Percentiles rank a stretch among this genome's conserved stretches.
Evolutionary conservation across 2,329 filamentous ascomycete genomes (phyloP).

Genomic region (Penicillium sp.): DNA sequence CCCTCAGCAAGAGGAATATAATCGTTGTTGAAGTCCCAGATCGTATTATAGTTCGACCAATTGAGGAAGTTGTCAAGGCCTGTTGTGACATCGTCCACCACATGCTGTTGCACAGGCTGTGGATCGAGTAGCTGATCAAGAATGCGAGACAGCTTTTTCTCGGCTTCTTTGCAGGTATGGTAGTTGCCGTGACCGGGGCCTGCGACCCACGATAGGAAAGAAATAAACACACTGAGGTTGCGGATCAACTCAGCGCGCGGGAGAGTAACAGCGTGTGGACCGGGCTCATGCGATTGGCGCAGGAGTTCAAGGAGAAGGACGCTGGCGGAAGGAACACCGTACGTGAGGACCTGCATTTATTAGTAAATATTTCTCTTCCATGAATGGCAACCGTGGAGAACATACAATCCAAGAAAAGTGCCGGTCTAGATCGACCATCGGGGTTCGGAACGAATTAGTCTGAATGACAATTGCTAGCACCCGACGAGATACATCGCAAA

Average conservation of each 20-base stretch:
- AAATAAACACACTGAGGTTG: constrained; percentile 37
- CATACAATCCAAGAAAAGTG: constrained; percentile 40
- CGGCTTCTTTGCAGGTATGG: constrained; percentile 36
- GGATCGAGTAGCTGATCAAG: constrained; percentile 39
- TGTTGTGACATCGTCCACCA: constrained; percentile 32
- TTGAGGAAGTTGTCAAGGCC: constrained; percentile 35
- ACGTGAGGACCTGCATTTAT: constrained; percentile 30
- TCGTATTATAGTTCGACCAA: constrained; percentile 35
- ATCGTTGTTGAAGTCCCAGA: constrained; percentile 36
- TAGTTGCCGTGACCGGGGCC: constrained; percentile 38
- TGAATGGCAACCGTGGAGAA: not conserved
- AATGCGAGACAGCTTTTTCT: constrained; percentile 38
- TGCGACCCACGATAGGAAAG: constrained; percentile 35
- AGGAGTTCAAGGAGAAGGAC: constrained; percentile 37
- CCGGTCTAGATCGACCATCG: constrained; percentile 32
- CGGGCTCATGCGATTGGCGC: constrained; percentile 32
- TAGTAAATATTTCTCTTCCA: not conserved
- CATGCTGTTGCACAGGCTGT: constrained; percentile 30
- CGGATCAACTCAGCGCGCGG: constrained; percentile 37
- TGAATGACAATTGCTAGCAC: constrained; percentile 32
- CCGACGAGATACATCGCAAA: constrained; percentile 36
- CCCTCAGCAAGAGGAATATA: constrained; percentile 25
- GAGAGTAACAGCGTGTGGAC: constrained; percentile 26
- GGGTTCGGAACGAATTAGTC: constrained; percentile 29
- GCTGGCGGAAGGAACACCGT: constrained; percentile 35